These are phyloP conservation scores for Zygoascus bituminiphila DNA, from an alignment of 805 yeast genomes.

Conservation along the genomic window DNA sequence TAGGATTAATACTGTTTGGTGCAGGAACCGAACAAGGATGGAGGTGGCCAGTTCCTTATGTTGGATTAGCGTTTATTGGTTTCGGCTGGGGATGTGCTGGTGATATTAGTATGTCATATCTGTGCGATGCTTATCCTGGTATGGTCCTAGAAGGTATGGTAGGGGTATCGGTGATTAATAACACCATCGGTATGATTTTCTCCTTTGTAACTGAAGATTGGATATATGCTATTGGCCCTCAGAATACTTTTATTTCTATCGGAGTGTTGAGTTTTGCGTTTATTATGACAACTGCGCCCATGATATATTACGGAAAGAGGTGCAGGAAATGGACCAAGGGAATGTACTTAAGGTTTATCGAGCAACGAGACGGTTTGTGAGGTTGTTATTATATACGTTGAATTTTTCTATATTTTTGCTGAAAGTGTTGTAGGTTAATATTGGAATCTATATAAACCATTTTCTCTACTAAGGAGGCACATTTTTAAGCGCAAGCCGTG, in stretches of 20 bases:
- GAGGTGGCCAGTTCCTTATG: slow-evolving; percentile 48
- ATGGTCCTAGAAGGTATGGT: slow-evolving; percentile 49
- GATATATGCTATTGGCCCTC: slow-evolving; percentile 43
- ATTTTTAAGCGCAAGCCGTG: too few relatives aligned
- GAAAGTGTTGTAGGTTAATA: too few relatives aligned
- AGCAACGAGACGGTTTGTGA: slow-evolving; percentile 12
- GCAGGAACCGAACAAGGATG: slow-evolving; percentile 48
- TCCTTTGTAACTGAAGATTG: slow-evolving; percentile 55
- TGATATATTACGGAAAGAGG: slow-evolving; percentile 50
- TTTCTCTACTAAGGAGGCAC: too few relatives aligned
- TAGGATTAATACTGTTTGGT: slow-evolving; percentile 53
- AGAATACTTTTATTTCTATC: slow-evolving; percentile 49
- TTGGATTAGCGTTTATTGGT: slow-evolving; percentile 51
- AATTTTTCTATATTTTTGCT: background rate
- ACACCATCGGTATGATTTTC: slow-evolving; percentile 55
- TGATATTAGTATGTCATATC: slow-evolving; percentile 51
- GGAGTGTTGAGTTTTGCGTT: slow-evolving; percentile 45
- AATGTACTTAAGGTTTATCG: slow-evolving; percentile 13
- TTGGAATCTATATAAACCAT: too few relatives aligned
- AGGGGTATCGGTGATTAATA: slow-evolving; percentile 51
- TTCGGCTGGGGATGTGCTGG: slow-evolving; percentile 49
- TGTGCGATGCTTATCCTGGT: slow-evolving; percentile 48
- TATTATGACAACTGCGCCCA: slow-evolving; percentile 49
- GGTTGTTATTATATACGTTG: background rate
- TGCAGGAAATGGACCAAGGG: slow-evolving; percentile 34